Percentiles rank a stretch among this genome's conserved stretches.
Evolutionary conservation across 441 rosid species (phyloP).

Genomic region (Gossypium schwendimanii): DNA sequence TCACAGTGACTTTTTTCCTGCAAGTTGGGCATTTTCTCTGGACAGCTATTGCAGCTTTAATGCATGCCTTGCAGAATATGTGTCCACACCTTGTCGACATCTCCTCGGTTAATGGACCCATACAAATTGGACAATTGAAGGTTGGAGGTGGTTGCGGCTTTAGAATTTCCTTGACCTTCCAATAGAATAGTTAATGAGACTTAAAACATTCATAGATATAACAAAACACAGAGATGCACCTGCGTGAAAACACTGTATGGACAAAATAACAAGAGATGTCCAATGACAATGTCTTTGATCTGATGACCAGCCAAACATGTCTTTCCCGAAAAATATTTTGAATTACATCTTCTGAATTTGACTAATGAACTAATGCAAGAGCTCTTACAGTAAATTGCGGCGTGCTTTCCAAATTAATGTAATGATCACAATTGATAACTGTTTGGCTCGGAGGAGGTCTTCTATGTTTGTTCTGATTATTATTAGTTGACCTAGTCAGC

Average conservation of each 20-base stretch:
- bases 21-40: conserved; percentile 86
- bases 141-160: conserved; percentile 35
- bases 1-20: conserved; percentile 51
- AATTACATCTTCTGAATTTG: neutral
- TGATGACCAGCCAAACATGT: neutral
- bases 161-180: conserved; percentile 38
- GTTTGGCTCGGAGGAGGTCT: conserved; percentile 33
- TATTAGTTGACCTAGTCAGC: conserved; percentile 27
- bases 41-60: conserved; percentile 42
- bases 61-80: conserved; percentile 78
- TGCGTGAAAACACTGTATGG: neutral
- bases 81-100: conserved; percentile 91
- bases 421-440: conserved; percentile 36
- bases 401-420: conserved; percentile 40
- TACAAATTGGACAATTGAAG: conserved; percentile 83
- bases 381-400: conserved; percentile 34
- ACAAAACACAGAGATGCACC: neutral
- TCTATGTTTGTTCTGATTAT: conserved; percentile 39
- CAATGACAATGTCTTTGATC: neutral
- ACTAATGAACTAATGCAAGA: neutral
- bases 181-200: conserved; percentile 1
- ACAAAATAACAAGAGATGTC: neutral
- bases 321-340: neutral
- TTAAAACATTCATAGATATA: neutral
- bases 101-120: conserved; percentile 66